phyloP scores from a whole-genome alignment of 2,329 filamentous ascomycete species.

The Fusarium sp. region DNA sequence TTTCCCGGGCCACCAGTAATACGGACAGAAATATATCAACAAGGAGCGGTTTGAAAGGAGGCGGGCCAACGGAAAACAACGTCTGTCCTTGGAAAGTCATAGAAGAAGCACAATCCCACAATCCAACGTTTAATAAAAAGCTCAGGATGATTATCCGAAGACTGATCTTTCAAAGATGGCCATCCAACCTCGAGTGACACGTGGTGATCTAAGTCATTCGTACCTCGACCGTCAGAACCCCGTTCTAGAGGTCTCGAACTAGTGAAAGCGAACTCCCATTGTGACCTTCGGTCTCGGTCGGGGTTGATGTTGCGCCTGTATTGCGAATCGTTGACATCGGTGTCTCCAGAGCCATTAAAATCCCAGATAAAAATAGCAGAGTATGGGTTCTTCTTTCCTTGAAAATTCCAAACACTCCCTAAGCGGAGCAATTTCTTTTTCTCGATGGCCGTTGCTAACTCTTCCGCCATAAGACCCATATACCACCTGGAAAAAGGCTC shows the following conservation, averaged over 20 bases:
- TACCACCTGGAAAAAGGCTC: neutral
- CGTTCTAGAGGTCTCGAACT: neutral
- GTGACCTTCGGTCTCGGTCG: neutral
- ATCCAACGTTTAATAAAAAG: neutral
- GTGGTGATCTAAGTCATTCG: slow-evolving; percentile 1
- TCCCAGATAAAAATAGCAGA: slow-evolving; percentile 11
- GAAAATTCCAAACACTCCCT: neutral
- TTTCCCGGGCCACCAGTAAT: too few species aligned
- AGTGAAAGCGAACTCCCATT: neutral
- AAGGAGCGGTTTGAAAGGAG: neutral
- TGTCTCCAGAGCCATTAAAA: accelerated
- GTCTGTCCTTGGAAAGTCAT: neutral
- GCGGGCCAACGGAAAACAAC: neutral
- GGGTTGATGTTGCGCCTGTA: neutral
- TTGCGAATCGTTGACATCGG: neutral
- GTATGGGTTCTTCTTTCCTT: neutral
- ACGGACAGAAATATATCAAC: neutral
- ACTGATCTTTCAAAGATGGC: neutral
- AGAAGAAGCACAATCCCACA: slow-evolving; percentile 3
- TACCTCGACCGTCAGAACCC: neutral
- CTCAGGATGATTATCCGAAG: neutral
- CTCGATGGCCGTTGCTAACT: neutral
- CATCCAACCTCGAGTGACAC: neutral
- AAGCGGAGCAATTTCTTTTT: neutral
- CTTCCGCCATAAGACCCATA: neutral